Base-by-base conservation (phyloP, 2,329 filamentous ascomycete genomes). In the Colletotrichum theobromicola region DNA sequence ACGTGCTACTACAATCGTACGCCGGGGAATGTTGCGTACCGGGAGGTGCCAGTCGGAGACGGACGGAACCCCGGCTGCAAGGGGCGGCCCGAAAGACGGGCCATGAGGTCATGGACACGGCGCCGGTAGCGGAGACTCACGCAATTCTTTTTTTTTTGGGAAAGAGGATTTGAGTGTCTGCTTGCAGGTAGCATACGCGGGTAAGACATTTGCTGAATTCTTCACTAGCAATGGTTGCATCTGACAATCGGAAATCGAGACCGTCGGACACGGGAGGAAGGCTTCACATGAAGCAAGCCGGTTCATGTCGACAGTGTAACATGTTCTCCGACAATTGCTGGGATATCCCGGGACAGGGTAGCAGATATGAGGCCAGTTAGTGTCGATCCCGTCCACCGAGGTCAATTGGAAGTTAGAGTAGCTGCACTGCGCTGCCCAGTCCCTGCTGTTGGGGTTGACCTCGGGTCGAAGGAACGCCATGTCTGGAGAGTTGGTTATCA, bases 41-140 rank as follows among this genome's bases (percentile, higher is more conserved):
- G 72, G 62, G 72, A 62, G 57, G 32, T 67, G 57, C 55, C 57
- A 67, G 42, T 72, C 62, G 62, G 72, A 67, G 72, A n/a, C 62
- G 62, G 62, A 71, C 34, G 72, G 55, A 57, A 62, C 37, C 68
- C 42, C 62, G 68, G 72, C 26, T 72, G 46, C 57, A 26, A 57
- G 68, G 62, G 53, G 68, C 55, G 62, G 72, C 55, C 72, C 72
- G 67, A 62, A 7, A 62, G 35, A 71, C 67, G 50, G 70, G 67
- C n/a, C 32, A 70, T 63, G 67, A 71, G 67, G 68, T 62, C 72
- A 72, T 63, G 37, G 53, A 66, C 34, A 35, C 53, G 72, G 68
- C 15, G 55, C 72, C 62, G 68, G 62, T 61, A 35, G 72, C 61
- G 55, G 64, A 50, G 16, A 16, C 26, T 26, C 53, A 32, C 16